Evolutionary conservation across 306 rosid species (phyloP).

Genomic region (Sechiopsis laciniata): DNA sequence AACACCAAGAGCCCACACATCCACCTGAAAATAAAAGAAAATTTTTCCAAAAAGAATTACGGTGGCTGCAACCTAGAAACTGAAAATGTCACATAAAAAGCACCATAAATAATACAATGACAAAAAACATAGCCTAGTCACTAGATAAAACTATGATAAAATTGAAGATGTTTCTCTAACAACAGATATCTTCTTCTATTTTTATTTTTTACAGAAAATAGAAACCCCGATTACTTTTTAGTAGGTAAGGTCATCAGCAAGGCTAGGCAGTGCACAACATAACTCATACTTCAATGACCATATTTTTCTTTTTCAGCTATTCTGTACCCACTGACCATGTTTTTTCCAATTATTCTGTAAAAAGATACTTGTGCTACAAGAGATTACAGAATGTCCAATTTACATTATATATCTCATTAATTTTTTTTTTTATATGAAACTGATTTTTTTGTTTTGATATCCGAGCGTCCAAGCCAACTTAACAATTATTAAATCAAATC

Average conservation of each 20-base stretch:
- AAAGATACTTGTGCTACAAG: neutral
- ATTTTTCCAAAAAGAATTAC: neutral
- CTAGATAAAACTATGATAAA: neutral
- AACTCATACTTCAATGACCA: neutral
- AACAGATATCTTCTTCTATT: neutral
- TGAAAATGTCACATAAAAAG: constrained; percentile 6
- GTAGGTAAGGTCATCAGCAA: neutral
- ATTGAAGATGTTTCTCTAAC: neutral
- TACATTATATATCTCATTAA: neutral
- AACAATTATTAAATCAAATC: neutral
- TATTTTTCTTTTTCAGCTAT: neutral
- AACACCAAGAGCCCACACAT: constrained; percentile 99
- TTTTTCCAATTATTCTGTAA: neutral
- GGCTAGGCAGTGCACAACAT: neutral
- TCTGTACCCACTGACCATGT: neutral
- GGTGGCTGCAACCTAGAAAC: constrained; percentile 11
- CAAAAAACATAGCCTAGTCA: neutral
- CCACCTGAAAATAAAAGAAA: constrained; percentile 60
- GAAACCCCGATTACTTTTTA: neutral
- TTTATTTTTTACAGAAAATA: neutral
- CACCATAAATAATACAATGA: neutral
- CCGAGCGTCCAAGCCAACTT: no score
- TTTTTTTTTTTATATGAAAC: neutral
- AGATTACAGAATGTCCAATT: neutral
- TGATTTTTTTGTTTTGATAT: neutral